These are phyloP conservation scores for Sungouiella blattae DNA, from an alignment of 805 yeast genomes.

Conservation along the genomic window DNA sequence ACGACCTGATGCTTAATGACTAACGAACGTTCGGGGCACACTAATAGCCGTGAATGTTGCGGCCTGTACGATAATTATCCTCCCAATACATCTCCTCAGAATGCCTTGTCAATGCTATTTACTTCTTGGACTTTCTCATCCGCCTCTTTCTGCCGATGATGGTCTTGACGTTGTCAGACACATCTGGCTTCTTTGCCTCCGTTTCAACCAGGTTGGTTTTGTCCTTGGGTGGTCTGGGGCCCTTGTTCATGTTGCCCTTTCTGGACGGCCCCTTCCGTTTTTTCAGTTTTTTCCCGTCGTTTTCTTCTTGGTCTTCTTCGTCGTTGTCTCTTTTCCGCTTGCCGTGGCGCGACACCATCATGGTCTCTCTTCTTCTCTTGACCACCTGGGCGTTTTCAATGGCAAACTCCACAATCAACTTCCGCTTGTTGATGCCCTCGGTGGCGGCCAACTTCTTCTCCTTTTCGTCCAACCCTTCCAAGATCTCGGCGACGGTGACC, in stretches of 20 bases:
- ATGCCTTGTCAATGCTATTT: too few relatives aligned
- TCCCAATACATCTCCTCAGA: too few relatives aligned
- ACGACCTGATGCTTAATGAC: too few relatives aligned
- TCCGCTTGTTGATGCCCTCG: slow-evolving; percentile 61
- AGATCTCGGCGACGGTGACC: slow-evolving; percentile 66
- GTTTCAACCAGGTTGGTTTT: slow-evolving; percentile 16
- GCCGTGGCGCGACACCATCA: slow-evolving; percentile 33
- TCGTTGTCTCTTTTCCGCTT: slow-evolving; percentile 25
- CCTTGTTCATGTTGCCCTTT: slow-evolving; percentile 46
- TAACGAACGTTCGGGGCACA: too few relatives aligned
- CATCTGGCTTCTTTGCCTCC: slow-evolving; percentile 24
- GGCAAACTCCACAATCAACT: slow-evolving; percentile 91
- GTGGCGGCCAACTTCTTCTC: slow-evolving; percentile 53
- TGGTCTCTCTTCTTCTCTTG: slow-evolving; percentile 79
- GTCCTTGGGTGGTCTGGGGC: slow-evolving; percentile 21
- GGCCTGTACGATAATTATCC: too few relatives aligned
- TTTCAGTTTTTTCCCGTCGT: slow-evolving; percentile 20
- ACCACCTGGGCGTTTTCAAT: slow-evolving; percentile 92
- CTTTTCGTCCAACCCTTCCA: slow-evolving; percentile 67
- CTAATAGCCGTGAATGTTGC: too few relatives aligned
- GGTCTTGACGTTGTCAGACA: slow-evolving; percentile 56
- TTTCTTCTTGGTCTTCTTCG: slow-evolving; percentile 12
- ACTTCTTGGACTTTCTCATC: slow-evolving; percentile 50
- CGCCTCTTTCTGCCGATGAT: slow-evolving; percentile 68
- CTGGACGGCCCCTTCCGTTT: slow-evolving; percentile 25